These are phyloP conservation scores for Geranium brycei DNA, from an alignment of 345 rosid genomes.

Conservation along the genomic window DNA sequence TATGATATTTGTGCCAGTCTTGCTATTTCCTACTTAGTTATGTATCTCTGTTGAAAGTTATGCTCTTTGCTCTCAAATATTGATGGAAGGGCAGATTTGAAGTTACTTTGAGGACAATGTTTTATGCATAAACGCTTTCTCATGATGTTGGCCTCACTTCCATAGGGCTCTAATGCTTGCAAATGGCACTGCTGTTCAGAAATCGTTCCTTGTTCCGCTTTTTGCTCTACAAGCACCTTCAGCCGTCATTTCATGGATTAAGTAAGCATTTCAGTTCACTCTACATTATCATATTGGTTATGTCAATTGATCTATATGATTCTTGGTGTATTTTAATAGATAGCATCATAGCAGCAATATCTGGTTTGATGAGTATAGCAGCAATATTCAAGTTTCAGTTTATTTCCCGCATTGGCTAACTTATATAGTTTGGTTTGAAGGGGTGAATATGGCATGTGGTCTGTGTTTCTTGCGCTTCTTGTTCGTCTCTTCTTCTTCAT, in stretches of 20 bases:
- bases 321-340: not conserved
- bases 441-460: constrained; percentile 86
- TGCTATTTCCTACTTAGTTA: too few relatives aligned
- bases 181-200: constrained; percentile 62
- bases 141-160: constrained; percentile 1
- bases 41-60: too few relatives aligned
- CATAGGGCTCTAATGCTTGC: constrained; percentile 55
- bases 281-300: not conserved
- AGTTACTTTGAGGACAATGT: not conserved
- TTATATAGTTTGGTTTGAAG: constrained; percentile 29
- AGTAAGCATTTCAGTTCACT: constrained; percentile 26
- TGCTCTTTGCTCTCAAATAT: too few relatives aligned
- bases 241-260: constrained; percentile 58
- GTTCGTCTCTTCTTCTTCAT: constrained; percentile 69
- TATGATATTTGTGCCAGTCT: too few relatives aligned
- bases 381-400: not conserved
- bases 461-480: constrained; percentile 67
- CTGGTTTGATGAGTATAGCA: too few relatives aligned
- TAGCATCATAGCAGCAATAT: not conserved
- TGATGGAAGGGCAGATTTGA: too few relatives aligned
- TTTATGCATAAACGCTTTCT: not conserved
- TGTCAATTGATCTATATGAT: not conserved
- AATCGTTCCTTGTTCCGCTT: constrained; percentile 68
- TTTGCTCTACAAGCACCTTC: constrained; percentile 70
- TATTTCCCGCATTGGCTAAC: constrained; percentile 6